Percentiles rank a stretch among this genome's conserved stretches.
Evolutionary conservation across 2,329 filamentous ascomycete genomes (phyloP).

Genomic region (Fusarium fracticaudum): DNA sequence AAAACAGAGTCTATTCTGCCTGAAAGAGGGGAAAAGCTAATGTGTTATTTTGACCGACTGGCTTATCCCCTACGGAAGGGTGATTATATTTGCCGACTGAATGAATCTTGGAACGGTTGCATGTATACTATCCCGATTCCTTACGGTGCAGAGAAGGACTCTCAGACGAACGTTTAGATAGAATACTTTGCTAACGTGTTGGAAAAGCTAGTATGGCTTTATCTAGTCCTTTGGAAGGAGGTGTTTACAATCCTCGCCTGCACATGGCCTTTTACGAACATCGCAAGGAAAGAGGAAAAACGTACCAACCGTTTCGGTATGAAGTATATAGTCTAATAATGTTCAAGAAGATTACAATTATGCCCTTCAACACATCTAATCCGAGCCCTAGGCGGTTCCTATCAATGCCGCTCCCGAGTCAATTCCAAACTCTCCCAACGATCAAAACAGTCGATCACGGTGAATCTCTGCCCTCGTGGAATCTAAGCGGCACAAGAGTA

Average conservation of each 20-base stretch:
- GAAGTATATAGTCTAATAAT: neutral
- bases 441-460: neutral
- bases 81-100: no score
- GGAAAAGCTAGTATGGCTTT: neutral
- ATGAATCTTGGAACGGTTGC: neutral
- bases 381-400: no score
- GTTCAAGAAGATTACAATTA: neutral
- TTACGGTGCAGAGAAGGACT: rapidly evolving
- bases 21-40: no score
- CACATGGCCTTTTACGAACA: neutral
- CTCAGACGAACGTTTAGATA: rapidly evolving
- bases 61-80: no score
- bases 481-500: neutral
- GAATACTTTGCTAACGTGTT: rapidly evolving
- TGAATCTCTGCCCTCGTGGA: rapidly evolving
- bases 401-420: no score
- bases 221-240: neutral
- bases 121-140: rapidly evolving
- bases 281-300: neutral
- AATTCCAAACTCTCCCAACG: neutral
- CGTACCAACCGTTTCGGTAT: neutral
- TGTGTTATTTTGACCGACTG: no score
- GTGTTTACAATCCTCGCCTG: neutral
- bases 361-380: neutral
- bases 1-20: no score